Percentiles rank a stretch among this genome's conserved stretches.
Evolutionary conservation across 1,284 basidiomycete species (phyloP).

Genomic region (Cryptococcus sp.): DNA sequence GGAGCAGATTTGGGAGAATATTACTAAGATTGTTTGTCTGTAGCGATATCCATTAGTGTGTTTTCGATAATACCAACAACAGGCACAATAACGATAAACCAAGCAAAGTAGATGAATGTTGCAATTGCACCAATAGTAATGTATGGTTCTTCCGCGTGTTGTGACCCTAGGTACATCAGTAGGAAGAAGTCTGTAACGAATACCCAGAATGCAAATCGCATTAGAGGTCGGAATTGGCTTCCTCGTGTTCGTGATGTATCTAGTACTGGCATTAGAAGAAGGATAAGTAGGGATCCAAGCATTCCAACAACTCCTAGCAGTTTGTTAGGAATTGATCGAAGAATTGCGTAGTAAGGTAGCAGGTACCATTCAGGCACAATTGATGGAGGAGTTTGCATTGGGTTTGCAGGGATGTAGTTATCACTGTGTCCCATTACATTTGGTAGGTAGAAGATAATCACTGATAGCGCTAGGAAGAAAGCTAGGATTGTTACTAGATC

Average conservation of each 20-base stretch:
- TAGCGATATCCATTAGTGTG: slow-evolving; percentile 24
- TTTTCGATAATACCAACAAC: slow-evolving; percentile 37
- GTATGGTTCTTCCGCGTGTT: slow-evolving; percentile 41
- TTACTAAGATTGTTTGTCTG: slow-evolving; percentile 1
- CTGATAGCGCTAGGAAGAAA: no score
- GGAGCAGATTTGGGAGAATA: no score
- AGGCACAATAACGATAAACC: slow-evolving; percentile 35
- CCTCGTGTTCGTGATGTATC: slow-evolving; percentile 32
- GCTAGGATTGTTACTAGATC: no score
- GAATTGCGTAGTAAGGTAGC: slow-evolving; percentile 8
- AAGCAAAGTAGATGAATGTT: slow-evolving; percentile 24
- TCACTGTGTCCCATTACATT: no score
- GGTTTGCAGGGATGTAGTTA: no score
- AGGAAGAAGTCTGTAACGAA: no score
- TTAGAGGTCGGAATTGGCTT: slow-evolving; percentile 32
- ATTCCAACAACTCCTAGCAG: slow-evolving; percentile 26
- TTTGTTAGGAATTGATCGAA: background rate
- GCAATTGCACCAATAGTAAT: background rate
- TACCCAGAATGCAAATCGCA: slow-evolving; percentile 22
- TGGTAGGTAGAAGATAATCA: no score
- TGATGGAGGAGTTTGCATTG: no score
- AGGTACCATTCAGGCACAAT: slow-evolving; percentile 40
- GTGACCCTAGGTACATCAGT: background rate
- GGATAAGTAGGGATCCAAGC: slow-evolving; percentile 34
- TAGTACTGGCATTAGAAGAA: slow-evolving; percentile 34